Percentiles rank a stretch among this genome's conserved stretches.
Evolutionary conservation across 1,284 basidiomycete genomes (phyloP).

Genomic region (Agaricales sp.): DNA sequence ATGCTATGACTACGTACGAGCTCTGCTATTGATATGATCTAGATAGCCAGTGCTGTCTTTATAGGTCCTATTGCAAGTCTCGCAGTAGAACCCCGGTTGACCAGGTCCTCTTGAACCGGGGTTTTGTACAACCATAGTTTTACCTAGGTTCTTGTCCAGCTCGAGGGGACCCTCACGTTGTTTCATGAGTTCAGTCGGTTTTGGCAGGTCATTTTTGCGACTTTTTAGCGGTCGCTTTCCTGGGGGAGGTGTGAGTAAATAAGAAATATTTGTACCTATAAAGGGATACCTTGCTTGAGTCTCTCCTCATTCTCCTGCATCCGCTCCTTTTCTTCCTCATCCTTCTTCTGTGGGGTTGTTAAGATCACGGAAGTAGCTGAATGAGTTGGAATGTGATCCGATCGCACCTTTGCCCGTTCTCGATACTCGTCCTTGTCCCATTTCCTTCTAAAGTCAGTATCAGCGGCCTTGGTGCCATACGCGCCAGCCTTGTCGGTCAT

Average conservation of each 20-base stretch:
- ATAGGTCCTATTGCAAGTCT: constrained; percentile 82
- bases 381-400: background rate
- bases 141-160: constrained; percentile 85
- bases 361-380: background rate
- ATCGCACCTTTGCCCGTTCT: constrained; percentile 49
- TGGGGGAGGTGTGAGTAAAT: constrained; percentile 20
- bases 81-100: constrained; percentile 89
- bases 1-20: constrained; percentile 55
- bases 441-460: constrained; percentile 74
- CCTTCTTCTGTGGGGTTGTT: constrained; percentile 34
- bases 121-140: constrained; percentile 87
- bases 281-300: constrained; percentile 61
- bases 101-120: constrained; percentile 72
- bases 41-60: constrained; percentile 92
- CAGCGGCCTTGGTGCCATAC: constrained; percentile 49
- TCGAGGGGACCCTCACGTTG: constrained; percentile 73
- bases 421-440: constrained; percentile 84
- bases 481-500: constrained; percentile 58
- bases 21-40: constrained; percentile 92
- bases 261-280: constrained; percentile 1
- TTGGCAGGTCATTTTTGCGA: constrained; percentile 60
- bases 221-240: constrained; percentile 73
- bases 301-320: constrained; percentile 83
- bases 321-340: constrained; percentile 65
- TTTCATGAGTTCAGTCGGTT: constrained; percentile 85